Evolutionary conservation across 2,329 filamentous ascomycete genomes (phyloP).

Genomic region (Sphaerulina populicola): DNA sequence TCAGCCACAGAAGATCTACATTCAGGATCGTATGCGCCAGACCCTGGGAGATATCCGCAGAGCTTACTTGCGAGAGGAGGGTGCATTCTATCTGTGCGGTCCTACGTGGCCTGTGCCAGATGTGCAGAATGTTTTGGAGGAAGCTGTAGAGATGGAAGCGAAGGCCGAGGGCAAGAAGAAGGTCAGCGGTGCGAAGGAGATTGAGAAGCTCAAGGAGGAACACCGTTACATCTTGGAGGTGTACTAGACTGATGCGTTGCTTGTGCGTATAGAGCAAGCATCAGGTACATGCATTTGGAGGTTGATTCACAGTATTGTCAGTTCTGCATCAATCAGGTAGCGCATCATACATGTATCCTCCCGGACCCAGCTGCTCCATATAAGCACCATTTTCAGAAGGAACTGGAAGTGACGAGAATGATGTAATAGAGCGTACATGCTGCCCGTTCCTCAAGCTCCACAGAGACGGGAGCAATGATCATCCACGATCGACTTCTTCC

Average conservation of each 20-base stretch:
- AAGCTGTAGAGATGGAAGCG: slow-evolving; percentile 74
- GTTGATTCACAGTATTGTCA: not conserved
- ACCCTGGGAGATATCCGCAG: slow-evolving; percentile 71
- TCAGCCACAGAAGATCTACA: slow-evolving; percentile 98
- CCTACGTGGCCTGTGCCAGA: slow-evolving; percentile 98
- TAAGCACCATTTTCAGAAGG: too few relatives aligned
- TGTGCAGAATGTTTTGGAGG: slow-evolving; percentile 85
- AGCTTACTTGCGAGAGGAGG: slow-evolving; percentile 79
- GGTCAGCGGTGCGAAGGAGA: slow-evolving; percentile 54
- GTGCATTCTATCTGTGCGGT: slow-evolving; percentile 93
- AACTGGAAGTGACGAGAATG: not conserved
- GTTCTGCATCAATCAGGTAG: not conserved
- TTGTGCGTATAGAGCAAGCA: not conserved
- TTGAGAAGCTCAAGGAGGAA: slow-evolving; percentile 94
- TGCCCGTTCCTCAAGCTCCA: not conserved
- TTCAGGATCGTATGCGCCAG: slow-evolving; percentile 95
- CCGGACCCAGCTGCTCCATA: not conserved
- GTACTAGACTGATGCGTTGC: slow-evolving; percentile 49
- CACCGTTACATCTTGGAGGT: slow-evolving; percentile 93
- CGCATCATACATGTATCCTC: not conserved
- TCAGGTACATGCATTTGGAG: not conserved
- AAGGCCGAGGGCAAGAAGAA: slow-evolving; percentile 42
- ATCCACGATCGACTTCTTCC: not conserved
- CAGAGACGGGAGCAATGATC: not conserved
- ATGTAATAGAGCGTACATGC: slow-evolving; percentile 2